Conservation (phyloP, 441 rosid species). For the Corymbia citriodora region DNA sequence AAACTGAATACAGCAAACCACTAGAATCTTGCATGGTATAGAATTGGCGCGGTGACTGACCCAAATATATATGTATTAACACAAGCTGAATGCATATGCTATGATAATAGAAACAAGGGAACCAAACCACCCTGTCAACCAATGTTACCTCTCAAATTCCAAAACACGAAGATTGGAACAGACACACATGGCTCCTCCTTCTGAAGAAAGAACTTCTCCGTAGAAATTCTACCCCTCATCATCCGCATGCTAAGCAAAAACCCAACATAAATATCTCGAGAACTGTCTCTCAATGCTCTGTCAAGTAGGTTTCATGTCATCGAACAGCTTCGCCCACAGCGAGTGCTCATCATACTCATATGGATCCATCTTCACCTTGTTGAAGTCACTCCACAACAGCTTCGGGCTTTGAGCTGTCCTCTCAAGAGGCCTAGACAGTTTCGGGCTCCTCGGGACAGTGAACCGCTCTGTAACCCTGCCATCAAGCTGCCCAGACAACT, state of each 20-base stretch:
- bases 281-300: not conserved
- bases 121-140: not conserved
- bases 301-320: slow-evolving; percentile 68
- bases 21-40: not conserved
- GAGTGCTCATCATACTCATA: slow-evolving; percentile 31
- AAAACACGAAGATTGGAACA: not conserved
- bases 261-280: not conserved
- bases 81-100: not conserved
- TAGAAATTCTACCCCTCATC: not conserved
- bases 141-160: not conserved
- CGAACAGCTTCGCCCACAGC: slow-evolving; percentile 56
- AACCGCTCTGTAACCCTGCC: not conserved
- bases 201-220: not conserved
- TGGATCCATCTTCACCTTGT: slow-evolving; percentile 19
- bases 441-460: slow-evolving; percentile 28
- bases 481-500: slow-evolving; percentile 1
- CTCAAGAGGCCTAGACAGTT: slow-evolving; percentile 42
- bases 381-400: slow-evolving; percentile 20
- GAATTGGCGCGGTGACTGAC: not conserved
- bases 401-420: slow-evolving; percentile 39
- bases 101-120: not conserved
- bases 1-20: not conserved
- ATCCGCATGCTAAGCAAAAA: not conserved
- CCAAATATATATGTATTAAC: not conserved
- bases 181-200: not conserved